Base-by-base conservation (phyloP, 202 grass and related monocot genomes). In the Setaria viridis region DNA sequence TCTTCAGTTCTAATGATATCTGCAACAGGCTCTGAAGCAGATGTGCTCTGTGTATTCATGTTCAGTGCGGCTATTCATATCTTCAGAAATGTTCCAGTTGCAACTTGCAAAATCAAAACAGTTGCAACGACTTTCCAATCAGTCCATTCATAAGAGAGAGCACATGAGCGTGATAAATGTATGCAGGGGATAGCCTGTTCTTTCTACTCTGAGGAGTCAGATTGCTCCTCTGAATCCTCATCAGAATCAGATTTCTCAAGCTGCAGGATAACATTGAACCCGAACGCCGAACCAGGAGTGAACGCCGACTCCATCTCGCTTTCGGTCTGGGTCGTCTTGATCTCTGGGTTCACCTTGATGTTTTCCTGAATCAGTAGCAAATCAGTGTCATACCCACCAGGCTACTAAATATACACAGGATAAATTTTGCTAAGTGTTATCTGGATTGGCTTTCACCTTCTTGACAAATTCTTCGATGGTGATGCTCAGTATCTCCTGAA, bases 401-500 rank as follows among this genome's bases (percentile, higher is more conserved):
- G 5, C 47, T 80, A 41, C 2, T 17, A 46, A 41, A 60, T 19
- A 34, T 71, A 12, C 9, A 62, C 76, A 47, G 6, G 63, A 21
- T 51, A 21, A n/a, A 32, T 20, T 30, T 49, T 46, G 25, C 20
- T 9, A 55, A 19, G 11, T 83, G n/a, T 79, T 35, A 45, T 11
- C 41, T 76, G 56, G 50, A 85, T 35, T 82, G 49, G 19, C 47
- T 77, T 64, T 81, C 70, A 88, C 93, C 90, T 95, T 95, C 80
- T 89, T 89, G n/a, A 91, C 80, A 50, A 89, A 95, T 37, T 92
- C 88, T 49, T 87, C 83, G 12, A 95, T 81, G 16, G 93, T 91
- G 46, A 89, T 82, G 48, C 86, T 91, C 32, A 95, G 80, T 85
- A 95, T 90, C 47, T 95, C 90, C 79, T 90, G 86, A 35, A 95